A percentile compares a stretch with the other conserved stretches of the same genome.
phyloP scores from a whole-genome alignment of 2,329 filamentous ascomycete species.

The Paramyrothecium roridum region DNA sequence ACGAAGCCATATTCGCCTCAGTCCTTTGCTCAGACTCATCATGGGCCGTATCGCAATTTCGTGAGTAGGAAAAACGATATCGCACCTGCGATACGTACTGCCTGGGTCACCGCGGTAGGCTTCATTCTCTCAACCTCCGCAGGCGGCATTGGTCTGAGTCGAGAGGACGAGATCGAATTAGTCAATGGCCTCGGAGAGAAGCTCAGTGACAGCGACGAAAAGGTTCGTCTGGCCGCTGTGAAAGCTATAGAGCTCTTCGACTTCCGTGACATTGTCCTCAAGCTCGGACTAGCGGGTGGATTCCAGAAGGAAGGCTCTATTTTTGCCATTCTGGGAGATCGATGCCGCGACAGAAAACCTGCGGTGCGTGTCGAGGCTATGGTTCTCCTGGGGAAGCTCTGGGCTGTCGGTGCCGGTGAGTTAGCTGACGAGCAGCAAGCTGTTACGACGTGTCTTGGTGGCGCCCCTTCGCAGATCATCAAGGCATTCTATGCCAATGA shows the following conservation, averaged over 20 bases:
- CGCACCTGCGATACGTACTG: slow-evolving; percentile 73
- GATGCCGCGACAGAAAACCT: slow-evolving; percentile 82
- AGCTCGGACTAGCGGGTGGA: slow-evolving; percentile 73
- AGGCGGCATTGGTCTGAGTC: slow-evolving; percentile 81
- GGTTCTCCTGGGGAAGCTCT: slow-evolving; percentile 78
- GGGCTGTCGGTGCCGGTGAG: slow-evolving; percentile 89
- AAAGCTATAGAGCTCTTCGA: slow-evolving; percentile 78
- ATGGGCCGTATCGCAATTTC: slow-evolving; percentile 77
- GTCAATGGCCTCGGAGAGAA: slow-evolving; percentile 75
- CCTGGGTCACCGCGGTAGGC: slow-evolving; percentile 81
- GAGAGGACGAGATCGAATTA: slow-evolving; percentile 74
- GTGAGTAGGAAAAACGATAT: slow-evolving; percentile 85
- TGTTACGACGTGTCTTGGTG: slow-evolving; percentile 70
- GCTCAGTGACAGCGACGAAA: slow-evolving; percentile 85
- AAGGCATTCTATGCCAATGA: slow-evolving; percentile 91
- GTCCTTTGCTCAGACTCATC: slow-evolving; percentile 82
- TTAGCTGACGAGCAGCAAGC: slow-evolving; percentile 79
- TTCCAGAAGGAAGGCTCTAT: slow-evolving; percentile 75
- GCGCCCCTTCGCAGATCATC: slow-evolving; percentile 81
- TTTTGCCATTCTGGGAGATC: slow-evolving; percentile 77
- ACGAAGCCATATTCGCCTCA: slow-evolving; percentile 83
- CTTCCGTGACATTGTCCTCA: slow-evolving; percentile 76
- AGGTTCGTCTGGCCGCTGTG: slow-evolving; percentile 85
- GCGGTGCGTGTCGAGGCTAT: slow-evolving; percentile 83
- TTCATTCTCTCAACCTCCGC: slow-evolving; percentile 89